Evolutionary conservation across 768 basidiomycete species (phyloP).

Genomic region (Suillus tomentosus): DNA sequence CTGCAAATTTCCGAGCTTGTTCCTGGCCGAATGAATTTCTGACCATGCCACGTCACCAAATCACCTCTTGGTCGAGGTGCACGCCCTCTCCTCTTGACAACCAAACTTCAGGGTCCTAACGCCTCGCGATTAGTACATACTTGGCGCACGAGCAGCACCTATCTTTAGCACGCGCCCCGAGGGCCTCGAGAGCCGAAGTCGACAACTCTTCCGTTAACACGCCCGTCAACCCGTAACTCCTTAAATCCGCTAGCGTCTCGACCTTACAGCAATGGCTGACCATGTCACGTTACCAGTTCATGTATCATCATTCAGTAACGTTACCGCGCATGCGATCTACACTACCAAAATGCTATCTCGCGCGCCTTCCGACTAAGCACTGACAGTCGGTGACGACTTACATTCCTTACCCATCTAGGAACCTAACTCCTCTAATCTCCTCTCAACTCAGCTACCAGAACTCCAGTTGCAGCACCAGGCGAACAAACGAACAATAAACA

Average conservation of each 20-base stretch:
- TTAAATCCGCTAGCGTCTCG: neutral
- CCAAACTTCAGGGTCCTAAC: neutral
- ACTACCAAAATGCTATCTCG: no score
- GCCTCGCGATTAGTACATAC: neutral
- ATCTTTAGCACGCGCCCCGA: neutral
- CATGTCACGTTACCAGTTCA: neutral
- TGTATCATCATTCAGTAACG: neutral
- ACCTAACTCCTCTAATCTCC: neutral
- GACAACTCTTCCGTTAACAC: neutral
- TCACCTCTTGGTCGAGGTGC: neutral
- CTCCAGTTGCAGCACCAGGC: no score
- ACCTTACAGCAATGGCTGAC: neutral
- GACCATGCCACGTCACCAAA: neutral
- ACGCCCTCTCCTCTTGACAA: neutral
- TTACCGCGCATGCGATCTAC: neutral
- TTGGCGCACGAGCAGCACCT: neutral
- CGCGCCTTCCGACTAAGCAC: neutral
- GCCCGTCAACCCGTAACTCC: neutral
- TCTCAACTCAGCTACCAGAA: neutral
- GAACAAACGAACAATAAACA: no score
- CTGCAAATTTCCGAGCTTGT: neutral
- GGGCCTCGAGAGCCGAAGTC: neutral
- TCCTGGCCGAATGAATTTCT: neutral
- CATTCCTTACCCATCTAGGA: neutral
- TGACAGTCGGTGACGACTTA: neutral